phyloP scores from a whole-genome alignment of 1,139 yeast genomes.

The Yamadazyma sp. region DNA sequence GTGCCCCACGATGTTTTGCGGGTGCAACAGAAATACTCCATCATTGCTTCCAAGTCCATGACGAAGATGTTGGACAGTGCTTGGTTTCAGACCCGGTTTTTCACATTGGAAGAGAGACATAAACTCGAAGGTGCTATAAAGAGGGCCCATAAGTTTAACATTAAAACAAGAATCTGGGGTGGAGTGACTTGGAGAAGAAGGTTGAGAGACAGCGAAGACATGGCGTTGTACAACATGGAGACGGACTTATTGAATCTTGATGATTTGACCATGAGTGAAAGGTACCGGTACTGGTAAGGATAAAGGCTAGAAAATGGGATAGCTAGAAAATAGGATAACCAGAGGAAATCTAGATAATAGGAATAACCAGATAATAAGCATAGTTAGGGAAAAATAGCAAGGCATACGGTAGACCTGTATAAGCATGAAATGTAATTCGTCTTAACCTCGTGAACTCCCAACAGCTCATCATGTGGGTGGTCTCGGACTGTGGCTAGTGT shows the following conservation, averaged over 20 bases:
- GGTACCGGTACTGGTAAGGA: too few species aligned
- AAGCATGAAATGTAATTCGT: too few species aligned
- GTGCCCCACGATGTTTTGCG: constrained; percentile 11
- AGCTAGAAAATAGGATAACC: too few species aligned
- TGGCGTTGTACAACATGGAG: constrained; percentile 25
- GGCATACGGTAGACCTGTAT: too few species aligned
- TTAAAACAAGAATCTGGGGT: constrained; percentile 46
- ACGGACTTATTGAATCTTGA: constrained; percentile 41
- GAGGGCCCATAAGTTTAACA: constrained; percentile 30
- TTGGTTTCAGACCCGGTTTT: constrained; percentile 12
- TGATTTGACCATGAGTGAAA: constrained; percentile 19
- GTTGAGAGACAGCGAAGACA: constrained; percentile 28
- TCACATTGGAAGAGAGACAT: constrained; percentile 20
- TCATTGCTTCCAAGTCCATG: constrained; percentile 37
- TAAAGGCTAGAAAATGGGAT: too few species aligned
- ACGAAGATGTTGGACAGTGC: constrained; percentile 26
- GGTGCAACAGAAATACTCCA: constrained; percentile 22
- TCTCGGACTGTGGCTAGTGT: too few species aligned
- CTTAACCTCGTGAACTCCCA: too few species aligned
- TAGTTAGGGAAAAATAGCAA: too few species aligned
- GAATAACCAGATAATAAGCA: too few species aligned
- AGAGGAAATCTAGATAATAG: too few species aligned
- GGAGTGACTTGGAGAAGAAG: constrained; percentile 37
- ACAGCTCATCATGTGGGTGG: too few species aligned
- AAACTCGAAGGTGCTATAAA: constrained; percentile 21